Evolutionary conservation across 257 asterid species (phyloP), one percentile per base, ranked within the genome.

Genomic region (Solanum sejunctum): DNA sequence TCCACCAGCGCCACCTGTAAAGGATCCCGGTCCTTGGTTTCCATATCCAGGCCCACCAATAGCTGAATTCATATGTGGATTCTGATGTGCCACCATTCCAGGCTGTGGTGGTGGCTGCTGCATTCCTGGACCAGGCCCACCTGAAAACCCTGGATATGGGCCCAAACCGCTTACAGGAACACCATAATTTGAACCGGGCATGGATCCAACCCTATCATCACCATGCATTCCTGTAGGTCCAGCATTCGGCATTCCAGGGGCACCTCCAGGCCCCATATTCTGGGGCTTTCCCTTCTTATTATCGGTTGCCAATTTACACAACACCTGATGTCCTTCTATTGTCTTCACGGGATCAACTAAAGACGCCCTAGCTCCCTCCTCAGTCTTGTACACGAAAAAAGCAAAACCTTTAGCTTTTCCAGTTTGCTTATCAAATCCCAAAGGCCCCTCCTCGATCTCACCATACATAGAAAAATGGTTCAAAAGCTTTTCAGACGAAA

Each of bases 381-480:
- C 99, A 0, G 97, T 93, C 89, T 95, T 95, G 75, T 95, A 96
- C 28, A 96, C 99, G 67, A 96, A 96, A 86, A 96, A 96, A 0
- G 99, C 99, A 81, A 96, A 96, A 10, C 99, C 99, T 77, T 93
- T 95, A 0, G 94, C 95, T 88, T 96, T 96, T 6, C 99, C 99
- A 71, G 94, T 90, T 92, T 96, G 99, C 91, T 96, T 96, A 88
- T 96, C 99, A 84, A 96, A 96, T 82, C 99, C 99, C 61, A 96
- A 81, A 0, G 98, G 99, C 77, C 99, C 99, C 86, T 96, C 99
- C 92, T 96, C 99, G 83, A 96, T 95, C 87, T 96, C 99, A 52
- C 99, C 98, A 52, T 87, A 96, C 86, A 87, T 92, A 0, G 98
- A 87, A 78, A 96, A 96, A 43, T 91, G 93, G 75, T 87, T 77